Base-by-base conservation (phyloP, 768 basidiomycete genomes). In the Calocybe indica region DNA sequence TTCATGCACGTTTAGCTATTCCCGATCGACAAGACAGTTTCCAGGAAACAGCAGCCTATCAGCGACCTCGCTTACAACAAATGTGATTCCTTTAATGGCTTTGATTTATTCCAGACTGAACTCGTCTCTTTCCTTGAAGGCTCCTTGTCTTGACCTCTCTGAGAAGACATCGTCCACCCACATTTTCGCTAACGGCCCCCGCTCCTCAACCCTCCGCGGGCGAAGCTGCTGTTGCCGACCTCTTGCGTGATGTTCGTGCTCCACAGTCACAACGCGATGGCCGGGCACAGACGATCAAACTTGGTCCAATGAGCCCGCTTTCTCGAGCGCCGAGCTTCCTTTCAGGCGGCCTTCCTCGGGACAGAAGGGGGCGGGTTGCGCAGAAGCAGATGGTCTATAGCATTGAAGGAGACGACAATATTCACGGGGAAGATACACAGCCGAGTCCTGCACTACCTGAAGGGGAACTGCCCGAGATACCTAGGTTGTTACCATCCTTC, bases 281-380 rank as follows among this genome's bases (percentile, higher is more conserved):
- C 32, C 64, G 52, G 48, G 63, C 49, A 49, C 62, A 53, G 45
- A 63, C 59, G 35, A 57, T 13, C n/a, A 43, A 48, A 39, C 55
- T 56, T 51, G 55, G 56, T 1, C 59, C 60, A 9, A 53, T 61
- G 30, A 57, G 56, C 35, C 55, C 61, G 15, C 48, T 63, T 38
- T 5, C 67, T 31, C 73, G 72, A 52, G 72, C 83, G 0, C 82
- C 83, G 0, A 84, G 78, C 39, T 90, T 91, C 67, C 67, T 89
- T 22, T 82, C 83, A 5, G 85, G 80, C 2, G 84, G 82, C 6
- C 67, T 78, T 8, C 89, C 90, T 15, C 76, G 89, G 44, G 90
- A 92, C 61, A 72, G 89, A 15, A 73, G 89, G 33, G 89, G 89
- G 8, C 77, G 88, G 14, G 82, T 91, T 48, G 85, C 80, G 13